phyloP scores from a whole-genome alignment of 1,139 yeast species.

The Magnusiomyces suaveolens region DNA sequence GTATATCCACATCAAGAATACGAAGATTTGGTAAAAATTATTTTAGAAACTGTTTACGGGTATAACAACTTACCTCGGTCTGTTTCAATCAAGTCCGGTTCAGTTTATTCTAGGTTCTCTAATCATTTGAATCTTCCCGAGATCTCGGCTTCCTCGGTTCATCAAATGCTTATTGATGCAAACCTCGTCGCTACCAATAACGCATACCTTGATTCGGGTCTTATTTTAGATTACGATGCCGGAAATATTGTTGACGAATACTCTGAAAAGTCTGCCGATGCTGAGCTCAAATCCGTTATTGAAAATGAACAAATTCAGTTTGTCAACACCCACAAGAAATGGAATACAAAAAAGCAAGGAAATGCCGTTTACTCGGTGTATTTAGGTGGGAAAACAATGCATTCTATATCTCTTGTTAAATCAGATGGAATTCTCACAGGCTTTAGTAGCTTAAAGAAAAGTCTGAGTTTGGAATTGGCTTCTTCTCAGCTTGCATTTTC shows the following conservation, averaged over 20 bases:
- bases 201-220: slow-evolving; percentile 11
- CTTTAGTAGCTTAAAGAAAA: not conserved
- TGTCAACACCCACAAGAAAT: slow-evolving; percentile 2
- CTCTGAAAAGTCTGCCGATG: not conserved
- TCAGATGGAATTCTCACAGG: not conserved
- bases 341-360: not conserved
- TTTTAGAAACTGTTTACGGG: slow-evolving; percentile 3
- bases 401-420: not conserved
- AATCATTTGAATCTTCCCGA: not conserved
- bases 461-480: not conserved
- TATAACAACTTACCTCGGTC: not conserved
- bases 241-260: slow-evolving; percentile 6
- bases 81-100: not conserved
- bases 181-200: slow-evolving; percentile 8
- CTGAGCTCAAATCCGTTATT: slow-evolving; percentile 1
- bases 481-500: slow-evolving; percentile 11
- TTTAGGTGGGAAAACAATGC: not conserved
- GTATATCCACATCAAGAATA: slow-evolving; percentile 20
- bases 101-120: not conserved
- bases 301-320: not conserved
- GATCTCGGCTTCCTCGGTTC: slow-evolving; percentile 2
- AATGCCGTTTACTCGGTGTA: slow-evolving; percentile 5
- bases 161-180: slow-evolving; percentile 8
- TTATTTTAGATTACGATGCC: slow-evolving; percentile 5
- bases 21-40: slow-evolving; percentile 16